Evolutionary conservation across 169 alveolate genomes (phyloP).

Genomic region (Haemoproteus tartakovskyi): DNA sequence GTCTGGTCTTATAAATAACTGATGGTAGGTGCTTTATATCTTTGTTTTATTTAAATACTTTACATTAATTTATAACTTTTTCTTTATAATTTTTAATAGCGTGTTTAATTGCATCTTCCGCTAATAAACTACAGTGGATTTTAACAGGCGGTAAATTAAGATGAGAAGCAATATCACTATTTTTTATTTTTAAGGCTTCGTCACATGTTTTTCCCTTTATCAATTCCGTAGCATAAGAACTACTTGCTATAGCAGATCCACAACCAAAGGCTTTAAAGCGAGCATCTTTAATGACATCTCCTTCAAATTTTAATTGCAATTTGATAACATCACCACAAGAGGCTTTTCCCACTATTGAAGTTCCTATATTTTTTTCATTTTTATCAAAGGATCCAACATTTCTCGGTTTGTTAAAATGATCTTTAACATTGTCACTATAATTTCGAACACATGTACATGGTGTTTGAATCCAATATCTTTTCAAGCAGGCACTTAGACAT

Average conservation of each 20-base stretch:
- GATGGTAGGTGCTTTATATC: too few relatives aligned
- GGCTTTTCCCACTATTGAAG: conserved; percentile 99
- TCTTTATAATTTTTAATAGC: conserved; percentile 89
- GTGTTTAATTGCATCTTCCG: conserved; percentile 97
- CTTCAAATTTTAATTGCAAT: conserved; percentile 92
- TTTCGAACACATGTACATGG: conserved; percentile 33
- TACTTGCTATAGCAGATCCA: conserved; percentile 98
- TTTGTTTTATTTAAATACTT: too few relatives aligned
- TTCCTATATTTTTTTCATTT: conserved; percentile 82
- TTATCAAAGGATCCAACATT: conserved; percentile 88
- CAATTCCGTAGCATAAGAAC: conserved; percentile 96
- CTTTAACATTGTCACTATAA: conserved; percentile 87
- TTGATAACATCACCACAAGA: conserved; percentile 99
- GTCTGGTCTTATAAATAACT: too few relatives aligned
- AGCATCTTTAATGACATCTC: conserved; percentile 91
- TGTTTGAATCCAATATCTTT: too few relatives aligned
- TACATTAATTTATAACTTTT: conserved; percentile 62
- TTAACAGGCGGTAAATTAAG: conserved; percentile 98
- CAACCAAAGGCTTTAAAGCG: conserved; percentile 98
- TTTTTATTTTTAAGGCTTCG: conserved; percentile 93
- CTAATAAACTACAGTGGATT: conserved; percentile 96
- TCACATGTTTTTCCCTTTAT: conserved; percentile 92
- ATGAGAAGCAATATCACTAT: conserved; percentile 90
- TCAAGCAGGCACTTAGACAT: too few relatives aligned
- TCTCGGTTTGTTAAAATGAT: conserved; percentile 91